A percentile compares a stretch with the other conserved stretches of the same genome.
Evolutionary conservation across 805 yeast species (phyloP).

Genomic region (Nakazawaea ishiwadae): DNA sequence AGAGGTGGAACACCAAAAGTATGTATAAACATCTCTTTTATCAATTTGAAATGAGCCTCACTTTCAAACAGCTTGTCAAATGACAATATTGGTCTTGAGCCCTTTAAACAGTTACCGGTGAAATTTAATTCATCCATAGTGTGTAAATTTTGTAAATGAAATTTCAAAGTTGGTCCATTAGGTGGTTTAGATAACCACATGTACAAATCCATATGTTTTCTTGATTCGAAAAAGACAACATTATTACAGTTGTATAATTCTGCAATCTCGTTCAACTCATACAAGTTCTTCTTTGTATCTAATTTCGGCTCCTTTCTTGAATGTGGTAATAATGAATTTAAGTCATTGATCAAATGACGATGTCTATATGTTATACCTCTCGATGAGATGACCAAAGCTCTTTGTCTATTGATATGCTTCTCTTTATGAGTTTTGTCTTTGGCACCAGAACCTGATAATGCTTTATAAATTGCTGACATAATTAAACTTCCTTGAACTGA

Average conservation of each 20-base stretch:
- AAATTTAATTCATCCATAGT: slow-evolving; percentile 94
- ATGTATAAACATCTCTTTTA: slow-evolving; percentile 80
- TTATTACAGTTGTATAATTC: slow-evolving; percentile 97
- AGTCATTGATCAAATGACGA: slow-evolving; percentile 86
- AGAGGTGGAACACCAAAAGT: slow-evolving; percentile 93
- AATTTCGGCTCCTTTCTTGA: slow-evolving; percentile 94
- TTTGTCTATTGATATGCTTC: slow-evolving; percentile 76
- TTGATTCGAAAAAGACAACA: slow-evolving; percentile 87
- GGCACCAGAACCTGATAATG: slow-evolving; percentile 41
- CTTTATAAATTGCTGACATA: slow-evolving; percentile 77
- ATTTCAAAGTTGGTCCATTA: slow-evolving; percentile 94
- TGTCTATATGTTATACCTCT: slow-evolving; percentile 95
- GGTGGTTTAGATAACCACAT: slow-evolving; percentile 96
- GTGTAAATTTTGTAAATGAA: slow-evolving; percentile 90
- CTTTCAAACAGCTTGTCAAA: slow-evolving; percentile 78
- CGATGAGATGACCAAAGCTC: slow-evolving; percentile 84
- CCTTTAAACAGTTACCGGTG: slow-evolving; percentile 93
- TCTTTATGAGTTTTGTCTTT: slow-evolving; percentile 38
- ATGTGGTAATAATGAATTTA: slow-evolving; percentile 80
- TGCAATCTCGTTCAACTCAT: slow-evolving; percentile 90
- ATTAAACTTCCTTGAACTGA: too few relatives aligned
- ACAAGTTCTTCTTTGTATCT: slow-evolving; percentile 85
- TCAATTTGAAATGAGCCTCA: slow-evolving; percentile 61
- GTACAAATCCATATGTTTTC: slow-evolving; percentile 94
- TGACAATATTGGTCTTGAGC: slow-evolving; percentile 89